Base-by-base conservation (phyloP, 345 rosid genomes). In the Salix suchowensis region DNA sequence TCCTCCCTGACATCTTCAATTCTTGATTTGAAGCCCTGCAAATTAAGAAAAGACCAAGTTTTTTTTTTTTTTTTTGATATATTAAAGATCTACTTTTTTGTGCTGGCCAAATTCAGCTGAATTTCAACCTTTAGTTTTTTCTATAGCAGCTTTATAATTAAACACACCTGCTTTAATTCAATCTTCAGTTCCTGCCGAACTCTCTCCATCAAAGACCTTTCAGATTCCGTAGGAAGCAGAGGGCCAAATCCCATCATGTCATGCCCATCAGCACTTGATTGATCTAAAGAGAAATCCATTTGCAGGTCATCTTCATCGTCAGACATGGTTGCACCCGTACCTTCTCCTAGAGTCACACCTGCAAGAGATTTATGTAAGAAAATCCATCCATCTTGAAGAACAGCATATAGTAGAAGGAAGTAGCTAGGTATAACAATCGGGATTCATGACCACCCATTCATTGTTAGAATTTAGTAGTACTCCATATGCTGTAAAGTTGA, bases 1-100 rank as follows among this genome's bases (percentile, higher is more conserved):
- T 95, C 98, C 85, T 95, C 98, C 84, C 98, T 88, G 46, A 95
- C 98, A 78, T 95, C 98, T 85, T 91, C 98, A 48, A 95, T 95
- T 82, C 85, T 93, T 39, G 98, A 95, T 82, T 91, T 91, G 72
- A 95, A 95, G 5, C 98, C 98, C 97, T 95, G 90, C 24, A 55
- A 30, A 28, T 40, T 10, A 40, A 15, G 64, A 61, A 14, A n/a
- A 44, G 12, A 15, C 8, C 39, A 72, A 14, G 15, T 30, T 30
- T 44, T 13, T 46, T 44, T n/a, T n/a, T n/a, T 44, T 44, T 11
- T 4, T 44, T 44, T 44, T 44, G 16, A 46, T 15, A 14, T 46
- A 13, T 46, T 13, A 14, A 46, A 46, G 50, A 15, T 46, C 50
- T 46, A 3, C 50, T 46, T 46, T 13, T 46, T 14, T 14, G 50